These are phyloP conservation scores for Penicillium longicatenatum DNA, from an alignment of 495 filamentous ascomycete genomes.

Conservation along the genomic window DNA sequence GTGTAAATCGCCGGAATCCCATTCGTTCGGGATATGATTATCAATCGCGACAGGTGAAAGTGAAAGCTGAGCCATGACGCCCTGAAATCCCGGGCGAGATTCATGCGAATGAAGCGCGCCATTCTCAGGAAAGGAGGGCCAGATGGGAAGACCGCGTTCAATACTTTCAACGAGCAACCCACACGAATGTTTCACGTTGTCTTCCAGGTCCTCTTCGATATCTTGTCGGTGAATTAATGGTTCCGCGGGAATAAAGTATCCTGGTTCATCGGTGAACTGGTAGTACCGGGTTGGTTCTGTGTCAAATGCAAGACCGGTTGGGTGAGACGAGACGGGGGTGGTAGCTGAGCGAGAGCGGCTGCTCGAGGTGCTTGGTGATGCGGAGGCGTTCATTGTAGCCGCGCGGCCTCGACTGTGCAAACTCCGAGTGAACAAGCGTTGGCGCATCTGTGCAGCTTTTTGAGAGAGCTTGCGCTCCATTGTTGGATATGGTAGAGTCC, in stretches of 20 bases:
- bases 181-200: slow-evolving; percentile 28
- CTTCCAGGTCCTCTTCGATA: slow-evolving; percentile 24
- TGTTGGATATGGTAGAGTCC: background rate
- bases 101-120: slow-evolving; percentile 1
- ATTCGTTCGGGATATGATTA: background rate
- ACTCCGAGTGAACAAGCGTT: slow-evolving; percentile 23
- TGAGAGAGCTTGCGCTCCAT: slow-evolving; percentile 33
- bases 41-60: background rate
- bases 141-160: slow-evolving; percentile 28
- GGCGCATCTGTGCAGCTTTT: slow-evolving; percentile 28
- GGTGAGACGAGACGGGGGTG: slow-evolving; percentile 17
- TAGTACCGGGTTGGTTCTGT: slow-evolving; percentile 10
- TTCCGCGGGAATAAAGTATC: slow-evolving; percentile 25
- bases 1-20: slow-evolving; percentile 2
- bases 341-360: slow-evolving; percentile 27
- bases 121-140: slow-evolving; percentile 9
- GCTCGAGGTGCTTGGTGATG: slow-evolving; percentile 9
- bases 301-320: slow-evolving; percentile 9
- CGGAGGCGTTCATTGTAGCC: slow-evolving; percentile 14
- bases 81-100: slow-evolving; percentile 5
- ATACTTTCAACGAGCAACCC: slow-evolving; percentile 27
- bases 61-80: background rate
- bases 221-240: slow-evolving; percentile 24
- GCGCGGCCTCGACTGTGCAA: slow-evolving; percentile 11
- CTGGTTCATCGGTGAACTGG: slow-evolving; percentile 27